These are phyloP conservation scores for Exophiala sp. DNA, from an alignment of 2,329 filamentous ascomycete species.

Conservation along the genomic window DNA sequence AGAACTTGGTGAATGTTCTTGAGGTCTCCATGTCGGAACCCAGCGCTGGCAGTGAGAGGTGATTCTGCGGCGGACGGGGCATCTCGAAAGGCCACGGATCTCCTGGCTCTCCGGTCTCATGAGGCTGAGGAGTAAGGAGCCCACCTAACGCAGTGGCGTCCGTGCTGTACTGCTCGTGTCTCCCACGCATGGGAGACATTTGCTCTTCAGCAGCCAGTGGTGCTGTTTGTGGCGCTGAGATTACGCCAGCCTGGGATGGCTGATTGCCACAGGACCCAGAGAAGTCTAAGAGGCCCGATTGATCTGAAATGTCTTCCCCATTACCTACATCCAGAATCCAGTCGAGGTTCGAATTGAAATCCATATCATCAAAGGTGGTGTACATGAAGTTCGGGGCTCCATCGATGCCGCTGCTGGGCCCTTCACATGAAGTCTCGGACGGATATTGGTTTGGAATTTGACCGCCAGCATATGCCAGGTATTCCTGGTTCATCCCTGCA, in stretches of 20 bases:
- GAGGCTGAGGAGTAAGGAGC: conserved; percentile 5
- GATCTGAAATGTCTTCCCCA: neutral
- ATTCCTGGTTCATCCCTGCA: too few relatives aligned
- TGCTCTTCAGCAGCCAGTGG: neutral
- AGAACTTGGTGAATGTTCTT: too few relatives aligned
- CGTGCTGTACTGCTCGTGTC: too few relatives aligned
- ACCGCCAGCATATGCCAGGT: too few relatives aligned
- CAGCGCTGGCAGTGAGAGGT: neutral
- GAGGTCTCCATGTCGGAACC: neutral
- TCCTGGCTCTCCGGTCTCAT: neutral
- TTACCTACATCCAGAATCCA: conserved; percentile 1
- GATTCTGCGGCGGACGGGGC: neutral
- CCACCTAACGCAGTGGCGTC: neutral
- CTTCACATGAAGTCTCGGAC: too few relatives aligned
- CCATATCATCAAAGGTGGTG: conserved; percentile 1
- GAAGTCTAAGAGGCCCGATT: too few relatives aligned
- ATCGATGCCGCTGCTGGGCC: too few relatives aligned
- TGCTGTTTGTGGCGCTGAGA: neutral
- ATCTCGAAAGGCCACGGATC: conserved; percentile 9
- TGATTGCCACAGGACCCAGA: neutral
- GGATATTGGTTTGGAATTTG: too few relatives aligned
- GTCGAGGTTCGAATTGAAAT: conserved; percentile 6
- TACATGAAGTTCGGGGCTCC: too few relatives aligned
- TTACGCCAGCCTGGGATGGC: neutral
- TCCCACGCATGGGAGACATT: neutral